phyloP scores from a whole-genome alignment of 106 monocot genomes.

The Dendrobium huoshanense region DNA sequence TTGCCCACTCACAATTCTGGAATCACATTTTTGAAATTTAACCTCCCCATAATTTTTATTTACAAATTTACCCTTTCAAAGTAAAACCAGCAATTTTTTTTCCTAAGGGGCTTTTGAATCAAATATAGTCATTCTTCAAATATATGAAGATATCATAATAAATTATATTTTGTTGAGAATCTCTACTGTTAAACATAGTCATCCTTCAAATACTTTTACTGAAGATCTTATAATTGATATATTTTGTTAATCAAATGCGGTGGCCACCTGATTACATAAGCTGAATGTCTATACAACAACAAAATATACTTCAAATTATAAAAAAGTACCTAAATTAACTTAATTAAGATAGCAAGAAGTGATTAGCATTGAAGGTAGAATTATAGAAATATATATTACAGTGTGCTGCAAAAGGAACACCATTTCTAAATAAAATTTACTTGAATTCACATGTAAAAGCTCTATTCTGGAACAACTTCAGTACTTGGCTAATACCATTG shows the following conservation, averaged over 20 bases:
- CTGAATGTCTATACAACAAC: background rate
- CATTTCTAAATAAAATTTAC: slow-evolving; percentile 33
- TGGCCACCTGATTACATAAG: background rate
- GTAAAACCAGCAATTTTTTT: background rate
- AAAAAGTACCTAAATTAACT: background rate
- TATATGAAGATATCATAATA: background rate
- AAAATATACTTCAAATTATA: background rate
- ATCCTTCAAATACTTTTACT: background rate
- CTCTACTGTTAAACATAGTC: background rate
- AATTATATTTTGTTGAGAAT: background rate
- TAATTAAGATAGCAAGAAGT: background rate
- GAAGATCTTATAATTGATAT: background rate
- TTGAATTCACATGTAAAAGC: slow-evolving; percentile 98
- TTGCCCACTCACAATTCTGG: background rate
- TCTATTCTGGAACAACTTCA: slow-evolving; percentile 64
- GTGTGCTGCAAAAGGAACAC: slow-evolving; percentile 4
- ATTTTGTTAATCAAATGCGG: background rate
- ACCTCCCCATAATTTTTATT: background rate
- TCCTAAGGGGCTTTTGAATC: background rate
- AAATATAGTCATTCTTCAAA: background rate
- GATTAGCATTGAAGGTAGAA: background rate
- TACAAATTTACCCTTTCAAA: background rate
- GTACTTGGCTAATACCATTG: slow-evolving; percentile 59
- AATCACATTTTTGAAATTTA: background rate
- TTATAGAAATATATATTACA: background rate